phyloP scores from a whole-genome alignment of 371 early-diverging fungal genomes.

The Dinochytrium kinnereticum region DNA sequence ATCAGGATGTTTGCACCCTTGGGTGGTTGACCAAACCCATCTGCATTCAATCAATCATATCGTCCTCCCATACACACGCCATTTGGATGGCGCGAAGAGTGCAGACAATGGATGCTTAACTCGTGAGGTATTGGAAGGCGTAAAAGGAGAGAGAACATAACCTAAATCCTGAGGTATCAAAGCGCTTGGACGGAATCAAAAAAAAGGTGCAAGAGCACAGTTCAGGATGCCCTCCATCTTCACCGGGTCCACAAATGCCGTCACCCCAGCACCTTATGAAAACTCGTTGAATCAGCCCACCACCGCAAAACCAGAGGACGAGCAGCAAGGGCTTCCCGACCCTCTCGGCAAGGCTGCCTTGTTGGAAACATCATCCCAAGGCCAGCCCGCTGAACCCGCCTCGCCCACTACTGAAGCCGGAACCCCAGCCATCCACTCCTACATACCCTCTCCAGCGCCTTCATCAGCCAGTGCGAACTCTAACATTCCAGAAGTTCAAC shows the following conservation, averaged over 20 bases:
- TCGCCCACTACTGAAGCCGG: background rate
- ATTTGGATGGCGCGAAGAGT: too few relatives aligned
- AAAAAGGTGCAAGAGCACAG: too few relatives aligned
- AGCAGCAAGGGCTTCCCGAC: background rate
- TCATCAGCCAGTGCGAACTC: background rate
- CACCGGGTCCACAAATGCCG: constrained; percentile 6
- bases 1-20: too few relatives aligned
- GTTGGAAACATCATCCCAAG: background rate
- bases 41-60: too few relatives aligned
- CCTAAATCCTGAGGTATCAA: too few relatives aligned
- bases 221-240: constrained; percentile 21
- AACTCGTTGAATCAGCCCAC: background rate
- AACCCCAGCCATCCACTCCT: background rate
- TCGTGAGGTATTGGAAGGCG: too few relatives aligned
- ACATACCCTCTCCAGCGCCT: background rate
- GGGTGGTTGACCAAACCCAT: too few relatives aligned
- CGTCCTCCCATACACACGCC: too few relatives aligned
- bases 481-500: background rate
- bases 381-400: background rate
- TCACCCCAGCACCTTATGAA: background rate
- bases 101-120: too few relatives aligned
- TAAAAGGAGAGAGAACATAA: too few relatives aligned
- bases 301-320: constrained; percentile 2
- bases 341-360: background rate
- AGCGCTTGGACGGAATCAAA: too few relatives aligned